Percentiles rank a stretch among this genome's conserved stretches.
Conservation (phyloP, 176 grass and related monocot genomes). For the Puccinellia tenuiflora region DNA sequence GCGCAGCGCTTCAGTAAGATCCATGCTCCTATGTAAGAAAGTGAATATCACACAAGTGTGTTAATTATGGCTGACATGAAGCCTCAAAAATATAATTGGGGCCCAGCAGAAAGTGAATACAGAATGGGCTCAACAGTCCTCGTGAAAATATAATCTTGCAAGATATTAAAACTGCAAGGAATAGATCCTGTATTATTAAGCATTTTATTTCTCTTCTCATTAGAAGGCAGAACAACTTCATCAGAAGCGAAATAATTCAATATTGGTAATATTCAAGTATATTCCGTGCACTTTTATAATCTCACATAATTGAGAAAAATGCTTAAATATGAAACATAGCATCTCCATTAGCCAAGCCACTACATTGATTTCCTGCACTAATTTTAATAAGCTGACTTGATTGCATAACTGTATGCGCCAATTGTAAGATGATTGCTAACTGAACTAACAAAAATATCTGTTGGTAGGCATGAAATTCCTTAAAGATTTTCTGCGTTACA, state of each 20-base stretch:
- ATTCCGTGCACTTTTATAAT: background rate
- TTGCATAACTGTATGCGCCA: background rate
- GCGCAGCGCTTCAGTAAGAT: slow-evolving; percentile 84
- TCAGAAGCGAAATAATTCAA: background rate
- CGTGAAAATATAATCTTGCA: background rate
- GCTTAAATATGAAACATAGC: background rate
- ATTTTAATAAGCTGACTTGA: background rate
- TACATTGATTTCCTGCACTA: background rate
- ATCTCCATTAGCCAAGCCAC: background rate
- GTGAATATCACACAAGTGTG: background rate
- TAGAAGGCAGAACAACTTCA: background rate
- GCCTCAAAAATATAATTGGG: background rate
- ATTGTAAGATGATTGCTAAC: background rate
- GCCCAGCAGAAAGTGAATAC: slow-evolving; percentile 4
- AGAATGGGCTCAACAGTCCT: background rate
- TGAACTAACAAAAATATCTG: background rate
- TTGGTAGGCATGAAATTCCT: background rate
- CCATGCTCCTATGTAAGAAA: slow-evolving; percentile 69
- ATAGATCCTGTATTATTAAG: background rate
- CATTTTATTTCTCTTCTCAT: background rate
- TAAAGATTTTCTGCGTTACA: background rate
- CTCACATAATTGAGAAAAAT: background rate
- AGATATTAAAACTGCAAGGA: background rate
- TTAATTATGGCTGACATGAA: slow-evolving; percentile 3
- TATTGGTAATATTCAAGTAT: background rate